Conservation (phyloP, 169 alveolate genomes). For the Sarcocystis neurona region DNA sequence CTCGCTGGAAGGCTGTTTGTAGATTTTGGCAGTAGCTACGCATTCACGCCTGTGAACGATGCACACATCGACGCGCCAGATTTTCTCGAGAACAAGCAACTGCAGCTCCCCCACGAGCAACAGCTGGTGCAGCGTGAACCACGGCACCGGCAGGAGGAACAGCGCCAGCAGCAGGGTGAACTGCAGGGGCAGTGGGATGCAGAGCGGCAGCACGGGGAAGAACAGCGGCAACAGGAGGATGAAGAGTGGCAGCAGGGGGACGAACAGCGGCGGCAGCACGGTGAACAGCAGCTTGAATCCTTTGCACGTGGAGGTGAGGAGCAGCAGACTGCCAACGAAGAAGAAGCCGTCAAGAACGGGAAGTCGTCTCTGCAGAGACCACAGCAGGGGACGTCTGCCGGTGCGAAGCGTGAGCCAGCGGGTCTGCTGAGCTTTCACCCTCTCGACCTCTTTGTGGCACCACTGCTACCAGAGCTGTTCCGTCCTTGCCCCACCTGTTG, state of each 20-base stretch:
- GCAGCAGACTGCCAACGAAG: too few species aligned
- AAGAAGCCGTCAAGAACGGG: too few species aligned
- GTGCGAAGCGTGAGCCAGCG: too few species aligned
- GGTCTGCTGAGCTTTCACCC: slow-evolving; percentile 29
- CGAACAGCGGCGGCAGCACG: too few species aligned
- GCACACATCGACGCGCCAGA: slow-evolving; percentile 38
- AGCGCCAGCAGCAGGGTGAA: neutral
- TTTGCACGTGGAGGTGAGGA: too few species aligned
- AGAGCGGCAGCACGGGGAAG: too few species aligned
- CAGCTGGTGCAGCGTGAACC: neutral
- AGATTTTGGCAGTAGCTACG: slow-evolving; percentile 41
- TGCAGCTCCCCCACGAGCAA: slow-evolving; percentile 19
- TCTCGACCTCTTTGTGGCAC: neutral
- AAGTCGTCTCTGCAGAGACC: too few species aligned
- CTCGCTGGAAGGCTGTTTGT: slow-evolving; percentile 57
- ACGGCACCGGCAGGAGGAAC: neutral
- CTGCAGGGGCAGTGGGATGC: neutral
- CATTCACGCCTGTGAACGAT: neutral
- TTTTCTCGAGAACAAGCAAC: slow-evolving; percentile 39
- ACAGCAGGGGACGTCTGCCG: too few species aligned
- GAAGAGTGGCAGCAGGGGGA: too few species aligned
- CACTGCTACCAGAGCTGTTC: neutral
- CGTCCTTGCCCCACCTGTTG: too few species aligned
- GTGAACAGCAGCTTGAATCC: neutral
- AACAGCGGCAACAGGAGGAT: too few species aligned